Evolutionary conservation across 345 rosid species (phyloP).

Genomic region (Dipteronia sinensis): DNA sequence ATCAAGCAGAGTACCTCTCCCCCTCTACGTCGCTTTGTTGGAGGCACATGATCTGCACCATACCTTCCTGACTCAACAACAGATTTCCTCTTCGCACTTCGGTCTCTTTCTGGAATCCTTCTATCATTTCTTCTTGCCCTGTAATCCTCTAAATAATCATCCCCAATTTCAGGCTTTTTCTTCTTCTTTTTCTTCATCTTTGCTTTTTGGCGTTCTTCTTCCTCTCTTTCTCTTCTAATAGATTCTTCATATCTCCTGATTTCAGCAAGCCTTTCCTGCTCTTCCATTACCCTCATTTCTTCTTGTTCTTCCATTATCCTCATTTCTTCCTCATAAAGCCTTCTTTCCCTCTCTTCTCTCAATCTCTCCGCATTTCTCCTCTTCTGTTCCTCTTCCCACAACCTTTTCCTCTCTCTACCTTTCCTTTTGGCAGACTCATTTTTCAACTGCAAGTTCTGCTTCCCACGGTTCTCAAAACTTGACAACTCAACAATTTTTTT

Average conservation of each 20-base stretch:
- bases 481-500: slow-evolving; percentile 85
- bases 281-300: too few relatives aligned
- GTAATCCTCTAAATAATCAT: slow-evolving; percentile 61
- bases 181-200: slow-evolving; percentile 67
- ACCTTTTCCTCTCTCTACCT: slow-evolving; percentile 60
- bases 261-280: slow-evolving; percentile 55
- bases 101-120: slow-evolving; percentile 66
- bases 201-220: slow-evolving; percentile 85
- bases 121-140: slow-evolving; percentile 58
- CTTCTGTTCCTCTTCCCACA: slow-evolving; percentile 85
- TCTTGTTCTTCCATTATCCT: slow-evolving; percentile 60
- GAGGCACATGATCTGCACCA: slow-evolving; percentile 57
- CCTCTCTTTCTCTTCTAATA: slow-evolving; percentile 76
- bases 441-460: slow-evolving; percentile 38
- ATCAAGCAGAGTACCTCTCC: slow-evolving; percentile 68
- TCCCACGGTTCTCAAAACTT: slow-evolving; percentile 55
- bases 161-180: slow-evolving; percentile 58
- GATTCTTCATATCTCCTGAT: slow-evolving; percentile 73
- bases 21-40: slow-evolving; percentile 87
- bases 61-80: slow-evolving; percentile 47
- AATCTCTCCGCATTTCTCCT: slow-evolving; percentile 54
- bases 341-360: slow-evolving; percentile 54
- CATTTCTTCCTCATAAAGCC: slow-evolving; percentile 40
- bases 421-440: slow-evolving; percentile 58
- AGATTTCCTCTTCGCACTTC: slow-evolving; percentile 60